Base-by-base conservation (phyloP, 179 eudicot species). In the Silene coronaria region DNA sequence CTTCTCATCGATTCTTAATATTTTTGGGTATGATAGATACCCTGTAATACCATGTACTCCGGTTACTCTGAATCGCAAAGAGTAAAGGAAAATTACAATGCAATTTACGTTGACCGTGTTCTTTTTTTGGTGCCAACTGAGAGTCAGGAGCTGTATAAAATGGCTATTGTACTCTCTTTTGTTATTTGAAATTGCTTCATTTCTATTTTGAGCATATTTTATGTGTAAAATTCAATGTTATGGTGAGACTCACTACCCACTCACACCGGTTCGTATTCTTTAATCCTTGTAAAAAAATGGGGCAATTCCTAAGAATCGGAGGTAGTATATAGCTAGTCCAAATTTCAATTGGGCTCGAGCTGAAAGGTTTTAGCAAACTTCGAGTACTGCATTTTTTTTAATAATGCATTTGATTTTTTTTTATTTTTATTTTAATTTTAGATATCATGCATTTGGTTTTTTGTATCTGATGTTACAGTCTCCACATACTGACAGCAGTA, bases 11-110 rank as follows among this genome's bases (percentile, higher is more conserved):
- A 80, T 72, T 67, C 78, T 16, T 57, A 70, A 80, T 76, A 71
- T 46, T 68, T 80, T 67, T 65, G 80, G 72, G 68, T 72, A 46
- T 66, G 19, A 42, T 42, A 42, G 48, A 42, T 42, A 26, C 27
- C 45, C 59, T 13, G 66, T 60, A 55, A 66, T 68, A 77, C 27
- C 61, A 61, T 73, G 53, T 74, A 68, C 17, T 42, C 19, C 17
- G 1, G 45, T 42, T 70, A 24, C 58, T 5, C 30, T 19, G 17
- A 22, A 30, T 16, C 10, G 17, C 42, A 28, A 64, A 64, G 3
- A 64, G 30, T 8, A 42, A 17, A 53, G 26, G 9, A 23, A 26
- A 23, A 19, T 42, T 26, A 22, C 30, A 70, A 45, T 46, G 14
- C 53, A 70, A 51, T 24, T 24, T 17, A 26, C 5, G 3, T 13